phyloP scores from a whole-genome alignment of 2,329 filamentous ascomycete genomes.

The Aulographum hederae region DNA sequence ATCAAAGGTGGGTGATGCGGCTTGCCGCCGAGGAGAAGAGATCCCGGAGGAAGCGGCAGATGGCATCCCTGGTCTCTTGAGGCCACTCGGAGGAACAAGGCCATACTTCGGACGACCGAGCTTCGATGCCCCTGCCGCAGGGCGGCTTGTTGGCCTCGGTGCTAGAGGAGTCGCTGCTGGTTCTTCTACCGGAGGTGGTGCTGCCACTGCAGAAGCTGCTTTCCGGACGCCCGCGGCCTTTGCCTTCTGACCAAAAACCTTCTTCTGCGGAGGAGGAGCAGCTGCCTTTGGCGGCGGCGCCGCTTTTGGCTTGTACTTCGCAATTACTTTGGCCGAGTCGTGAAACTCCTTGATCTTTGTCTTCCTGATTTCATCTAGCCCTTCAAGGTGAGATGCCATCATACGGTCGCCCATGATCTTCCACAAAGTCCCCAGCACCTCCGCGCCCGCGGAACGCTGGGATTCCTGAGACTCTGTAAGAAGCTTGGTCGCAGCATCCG shows the following conservation, averaged over 20 bases:
- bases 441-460: conserved; percentile 74
- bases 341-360: conserved; percentile 89
- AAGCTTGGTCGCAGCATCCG: conserved; percentile 78
- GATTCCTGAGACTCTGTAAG: conserved; percentile 76
- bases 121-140: conserved; percentile 17
- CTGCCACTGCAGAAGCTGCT: conserved; percentile 23
- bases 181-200: conserved; percentile 19
- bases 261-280: conserved; percentile 25
- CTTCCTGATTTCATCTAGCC: conserved; percentile 88
- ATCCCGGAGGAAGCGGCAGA: conserved; percentile 14
- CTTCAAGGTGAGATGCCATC: conserved; percentile 84
- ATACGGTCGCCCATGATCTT: conserved; percentile 95
- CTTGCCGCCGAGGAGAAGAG: conserved; percentile 20
- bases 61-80: conserved; percentile 22
- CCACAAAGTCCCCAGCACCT: conserved; percentile 87
- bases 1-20: conserved; percentile 27
- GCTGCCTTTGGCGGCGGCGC: conserved; percentile 38
- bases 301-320: conserved; percentile 83
- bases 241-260: conserved; percentile 29
- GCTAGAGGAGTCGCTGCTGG: conserved; percentile 35
- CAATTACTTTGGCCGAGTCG: conserved; percentile 65
- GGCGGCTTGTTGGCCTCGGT: conserved; percentile 39
- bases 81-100: conserved; percentile 17
- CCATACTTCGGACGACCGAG: conserved; percentile 22
- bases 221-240: conserved; percentile 33